A percentile compares a stretch with the other conserved stretches of the same genome.
Evolutionary conservation across 345 rosid species (phyloP).

Genomic region (Sisymbrium irio): DNA sequence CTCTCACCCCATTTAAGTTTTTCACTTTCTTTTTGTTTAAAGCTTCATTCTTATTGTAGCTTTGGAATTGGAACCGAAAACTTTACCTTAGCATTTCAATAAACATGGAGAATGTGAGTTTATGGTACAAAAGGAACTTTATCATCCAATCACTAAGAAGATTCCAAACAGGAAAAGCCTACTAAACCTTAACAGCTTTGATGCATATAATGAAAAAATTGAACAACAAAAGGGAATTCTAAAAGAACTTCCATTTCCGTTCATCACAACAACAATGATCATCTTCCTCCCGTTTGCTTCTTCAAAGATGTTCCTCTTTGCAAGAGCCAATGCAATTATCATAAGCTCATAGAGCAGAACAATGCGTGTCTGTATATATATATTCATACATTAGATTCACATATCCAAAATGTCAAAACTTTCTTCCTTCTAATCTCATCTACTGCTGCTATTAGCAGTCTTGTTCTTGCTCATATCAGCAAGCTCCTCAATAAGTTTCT

Average conservation of each 20-base stretch:
- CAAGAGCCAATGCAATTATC: conserved; percentile 4
- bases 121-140: no score
- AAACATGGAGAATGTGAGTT: not conserved
- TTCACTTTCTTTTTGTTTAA: not conserved
- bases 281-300: not conserved
- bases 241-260: not conserved
- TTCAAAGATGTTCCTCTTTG: not conserved
- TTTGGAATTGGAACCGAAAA: not conserved
- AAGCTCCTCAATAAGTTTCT: conserved; percentile 79
- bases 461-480: conserved; percentile 86
- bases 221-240: not conserved
- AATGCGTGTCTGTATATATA: conserved; percentile 12
- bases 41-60: not conserved
- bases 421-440: conserved; percentile 36
- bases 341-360: not conserved
- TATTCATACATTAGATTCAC: conserved; percentile 3
- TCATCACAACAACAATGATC: conserved; percentile 11
- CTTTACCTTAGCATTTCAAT: not conserved
- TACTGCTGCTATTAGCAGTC: conserved; percentile 47
- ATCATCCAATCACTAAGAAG: not conserved
- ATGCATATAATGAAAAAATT: not conserved
- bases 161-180: not conserved
- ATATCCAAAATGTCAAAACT: conserved; percentile 27
- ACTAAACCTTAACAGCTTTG: not conserved
- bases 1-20: conserved; percentile 66